These are phyloP conservation scores for Tolypocladium tundrense DNA, from an alignment of 2,329 filamentous ascomycete species.

Conservation along the genomic window DNA sequence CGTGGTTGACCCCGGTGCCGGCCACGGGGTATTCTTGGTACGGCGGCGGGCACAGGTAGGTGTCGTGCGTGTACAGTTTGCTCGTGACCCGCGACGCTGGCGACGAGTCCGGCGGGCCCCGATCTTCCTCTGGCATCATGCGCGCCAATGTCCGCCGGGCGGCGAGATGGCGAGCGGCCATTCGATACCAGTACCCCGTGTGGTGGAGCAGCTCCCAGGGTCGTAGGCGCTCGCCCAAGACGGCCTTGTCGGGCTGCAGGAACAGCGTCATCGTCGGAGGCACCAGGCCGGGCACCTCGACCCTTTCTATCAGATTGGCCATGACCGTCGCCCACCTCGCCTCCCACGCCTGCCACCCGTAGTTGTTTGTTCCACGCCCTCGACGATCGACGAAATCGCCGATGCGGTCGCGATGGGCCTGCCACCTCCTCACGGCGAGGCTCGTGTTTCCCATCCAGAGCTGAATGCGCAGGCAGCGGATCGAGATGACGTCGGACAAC, in stretches of 20 bases:
- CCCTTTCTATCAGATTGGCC: slow-evolving; percentile 48
- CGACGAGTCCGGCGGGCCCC: slow-evolving; percentile 37
- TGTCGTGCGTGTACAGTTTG: slow-evolving; percentile 50
- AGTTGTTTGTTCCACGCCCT: slow-evolving; percentile 77
- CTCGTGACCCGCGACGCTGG: slow-evolving; percentile 34
- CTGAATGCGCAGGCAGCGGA: slow-evolving; percentile 73
- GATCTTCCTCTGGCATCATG: slow-evolving; percentile 48
- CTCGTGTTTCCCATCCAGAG: slow-evolving; percentile 74
- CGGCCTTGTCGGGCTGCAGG: slow-evolving; percentile 46
- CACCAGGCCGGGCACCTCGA: slow-evolving; percentile 39
- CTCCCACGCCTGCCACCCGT: slow-evolving; percentile 93
- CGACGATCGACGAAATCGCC: slow-evolving; percentile 69
- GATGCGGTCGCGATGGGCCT: slow-evolving; percentile 63
- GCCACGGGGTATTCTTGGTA: slow-evolving; percentile 47
- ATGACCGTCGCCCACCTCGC: slow-evolving; percentile 58
- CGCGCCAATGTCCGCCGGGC: slow-evolving; percentile 43
- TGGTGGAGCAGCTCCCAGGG: slow-evolving; percentile 58
- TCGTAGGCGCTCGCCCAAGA: slow-evolving; percentile 46
- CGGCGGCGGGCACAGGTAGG: slow-evolving; percentile 56
- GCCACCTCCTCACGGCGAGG: slow-evolving; percentile 70
- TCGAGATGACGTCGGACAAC: slow-evolving; percentile 68
- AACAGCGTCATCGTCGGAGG: slow-evolving; percentile 35
- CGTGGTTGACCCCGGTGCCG: slow-evolving; percentile 43
- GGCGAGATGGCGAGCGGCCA: slow-evolving; percentile 46
- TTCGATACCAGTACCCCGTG: slow-evolving; percentile 55